Evolutionary conservation across 345 rosid genomes (phyloP).

Genomic region (Eucalyptus victrix): DNA sequence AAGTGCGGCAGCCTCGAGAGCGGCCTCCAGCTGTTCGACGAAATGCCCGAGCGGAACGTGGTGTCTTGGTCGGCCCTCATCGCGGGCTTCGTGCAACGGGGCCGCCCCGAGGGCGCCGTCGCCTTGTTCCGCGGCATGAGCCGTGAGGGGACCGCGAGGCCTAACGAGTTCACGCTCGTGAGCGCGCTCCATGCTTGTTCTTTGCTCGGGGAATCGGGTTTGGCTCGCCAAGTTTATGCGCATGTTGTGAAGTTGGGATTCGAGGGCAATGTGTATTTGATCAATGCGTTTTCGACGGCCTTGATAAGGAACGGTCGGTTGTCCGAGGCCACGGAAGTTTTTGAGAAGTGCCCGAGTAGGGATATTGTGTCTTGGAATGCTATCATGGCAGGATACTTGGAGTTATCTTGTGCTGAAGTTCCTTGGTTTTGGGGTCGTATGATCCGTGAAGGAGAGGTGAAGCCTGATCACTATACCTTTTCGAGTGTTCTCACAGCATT

Average conservation of each 20-base stretch:
- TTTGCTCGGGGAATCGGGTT: not conserved
- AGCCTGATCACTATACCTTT: constrained; percentile 38
- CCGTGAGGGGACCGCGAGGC: constrained; percentile 7
- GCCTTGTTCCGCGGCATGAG: constrained; percentile 19
- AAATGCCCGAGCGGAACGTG: constrained; percentile 34
- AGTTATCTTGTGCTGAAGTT: constrained; percentile 6
- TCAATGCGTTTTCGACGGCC: constrained; percentile 34
- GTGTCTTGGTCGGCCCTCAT: constrained; percentile 40
- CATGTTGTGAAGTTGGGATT: constrained; percentile 19
- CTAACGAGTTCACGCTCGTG: constrained; percentile 41
- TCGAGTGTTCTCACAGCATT: constrained; percentile 29
- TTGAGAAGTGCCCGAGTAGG: constrained; percentile 10
- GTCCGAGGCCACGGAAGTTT: constrained; percentile 25
- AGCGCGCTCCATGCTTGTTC: constrained; percentile 37
- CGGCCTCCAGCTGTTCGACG: constrained; percentile 28
- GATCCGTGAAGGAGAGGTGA: constrained; percentile 17
- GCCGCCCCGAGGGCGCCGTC: constrained; percentile 11
- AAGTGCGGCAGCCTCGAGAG: constrained; percentile 10
- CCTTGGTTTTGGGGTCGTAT: constrained; percentile 28
- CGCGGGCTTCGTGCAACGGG: constrained; percentile 24
- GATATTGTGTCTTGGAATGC: constrained; percentile 51
- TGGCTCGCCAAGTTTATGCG: constrained; percentile 17
- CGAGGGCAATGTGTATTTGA: constrained; percentile 21
- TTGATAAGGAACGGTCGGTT: constrained; percentile 27
- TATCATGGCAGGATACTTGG: constrained; percentile 34